These are phyloP conservation scores for Casuarina equisetifolia DNA, from an alignment of 306 rosid genomes.

Conservation along the genomic window DNA sequence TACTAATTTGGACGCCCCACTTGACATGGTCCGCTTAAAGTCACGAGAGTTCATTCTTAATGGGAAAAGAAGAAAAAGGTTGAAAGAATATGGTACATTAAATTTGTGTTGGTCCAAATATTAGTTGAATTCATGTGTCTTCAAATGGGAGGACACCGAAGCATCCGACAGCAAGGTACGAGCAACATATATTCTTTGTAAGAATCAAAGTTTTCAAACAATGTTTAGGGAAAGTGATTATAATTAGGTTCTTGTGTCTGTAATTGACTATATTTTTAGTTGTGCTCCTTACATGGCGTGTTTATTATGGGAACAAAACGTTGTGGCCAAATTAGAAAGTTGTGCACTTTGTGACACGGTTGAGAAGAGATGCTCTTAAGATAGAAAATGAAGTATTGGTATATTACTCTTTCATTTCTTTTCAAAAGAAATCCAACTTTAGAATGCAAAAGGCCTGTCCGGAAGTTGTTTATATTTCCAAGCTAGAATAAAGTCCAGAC, in stretches of 20 bases:
- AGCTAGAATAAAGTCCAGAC: constrained; percentile 21
- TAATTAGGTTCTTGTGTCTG: not conserved
- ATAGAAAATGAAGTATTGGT: not conserved
- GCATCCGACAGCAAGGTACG: constrained; percentile 13
- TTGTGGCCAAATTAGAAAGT: not conserved
- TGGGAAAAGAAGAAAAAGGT: not conserved
- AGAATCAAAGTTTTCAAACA: constrained; percentile 14
- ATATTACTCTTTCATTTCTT: not conserved
- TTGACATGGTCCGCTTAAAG: too few species aligned
- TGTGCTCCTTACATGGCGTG: not conserved
- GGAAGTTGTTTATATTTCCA: not conserved
- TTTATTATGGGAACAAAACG: not conserved
- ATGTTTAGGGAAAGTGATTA: constrained; percentile 6
- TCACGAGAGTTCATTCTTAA: not conserved
- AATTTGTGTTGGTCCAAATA: constrained; percentile 21
- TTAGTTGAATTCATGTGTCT: constrained; percentile 33
- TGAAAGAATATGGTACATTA: not conserved
- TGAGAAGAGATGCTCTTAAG: not conserved
- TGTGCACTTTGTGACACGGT: not conserved
- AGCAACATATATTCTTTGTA: constrained; percentile 5
- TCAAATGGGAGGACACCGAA: constrained; percentile 38
- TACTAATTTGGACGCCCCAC: too few species aligned
- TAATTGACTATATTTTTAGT: not conserved
- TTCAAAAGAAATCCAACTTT: constrained; percentile 2
- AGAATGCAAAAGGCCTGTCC: not conserved